Evolutionary conservation across 345 rosid genomes (phyloP).

Genomic region (Syzygium oleosum): DNA sequence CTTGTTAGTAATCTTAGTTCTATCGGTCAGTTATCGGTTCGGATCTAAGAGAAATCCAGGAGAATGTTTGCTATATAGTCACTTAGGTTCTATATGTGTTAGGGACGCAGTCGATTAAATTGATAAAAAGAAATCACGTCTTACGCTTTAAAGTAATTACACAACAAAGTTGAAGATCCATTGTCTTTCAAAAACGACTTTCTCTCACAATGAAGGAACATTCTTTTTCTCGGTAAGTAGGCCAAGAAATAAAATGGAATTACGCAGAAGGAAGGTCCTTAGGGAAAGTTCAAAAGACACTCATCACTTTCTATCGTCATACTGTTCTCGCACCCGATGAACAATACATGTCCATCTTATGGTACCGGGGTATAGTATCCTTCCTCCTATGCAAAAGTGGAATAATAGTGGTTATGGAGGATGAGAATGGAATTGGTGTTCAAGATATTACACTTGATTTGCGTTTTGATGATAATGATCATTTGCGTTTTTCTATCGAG

Average conservation of each 20-base stretch:
- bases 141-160: background rate
- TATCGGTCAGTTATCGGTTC: background rate
- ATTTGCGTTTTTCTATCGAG: background rate
- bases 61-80: background rate
- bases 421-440: background rate
- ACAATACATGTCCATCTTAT: background rate
- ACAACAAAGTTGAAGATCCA: background rate
- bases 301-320: background rate
- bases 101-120: too few relatives aligned
- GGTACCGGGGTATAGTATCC: background rate
- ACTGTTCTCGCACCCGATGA: accelerated
- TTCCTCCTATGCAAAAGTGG: background rate
- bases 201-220: background rate
- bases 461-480: background rate
- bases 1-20: background rate
- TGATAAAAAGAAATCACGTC: background rate
- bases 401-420: background rate
- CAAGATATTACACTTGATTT: background rate
- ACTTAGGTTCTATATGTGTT: background rate
- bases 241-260: background rate
- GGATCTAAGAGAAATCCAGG: background rate
- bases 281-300: background rate
- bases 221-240: background rate
- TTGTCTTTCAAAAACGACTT: too few relatives aligned
- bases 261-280: background rate